Conservation (phyloP, 306 rosid genomes). For the Chamaecrista fasciculata region DNA sequence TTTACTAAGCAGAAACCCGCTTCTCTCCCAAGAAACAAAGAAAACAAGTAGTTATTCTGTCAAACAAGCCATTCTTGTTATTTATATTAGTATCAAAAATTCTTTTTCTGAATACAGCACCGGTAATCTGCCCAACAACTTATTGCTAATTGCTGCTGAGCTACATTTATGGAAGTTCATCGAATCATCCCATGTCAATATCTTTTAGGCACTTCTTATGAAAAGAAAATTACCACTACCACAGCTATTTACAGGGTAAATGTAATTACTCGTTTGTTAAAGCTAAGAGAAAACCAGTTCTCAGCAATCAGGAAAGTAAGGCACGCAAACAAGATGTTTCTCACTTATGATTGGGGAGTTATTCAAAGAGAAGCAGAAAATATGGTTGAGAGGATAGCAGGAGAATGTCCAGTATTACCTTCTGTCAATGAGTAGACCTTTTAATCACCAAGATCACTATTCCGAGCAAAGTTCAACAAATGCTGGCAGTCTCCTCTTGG, state of each 20-base stretch:
- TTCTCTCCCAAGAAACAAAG: background rate
- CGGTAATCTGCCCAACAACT: conserved; percentile 20
- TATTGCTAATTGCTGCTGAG: background rate
- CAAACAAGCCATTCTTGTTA: conserved; percentile 8
- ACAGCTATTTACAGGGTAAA: background rate
- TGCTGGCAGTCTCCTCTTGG: conserved; percentile 41
- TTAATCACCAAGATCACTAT: conserved; percentile 7
- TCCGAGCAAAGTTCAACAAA: conserved; percentile 40
- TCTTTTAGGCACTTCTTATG: too few species aligned
- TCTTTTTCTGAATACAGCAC: conserved; percentile 2
- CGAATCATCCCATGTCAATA: background rate
- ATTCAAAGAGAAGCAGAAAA: background rate
- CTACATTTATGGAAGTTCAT: background rate
- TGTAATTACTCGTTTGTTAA: background rate
- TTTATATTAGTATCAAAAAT: background rate
- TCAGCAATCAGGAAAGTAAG: background rate
- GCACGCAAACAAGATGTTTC: background rate
- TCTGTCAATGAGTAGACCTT: conserved; percentile 12
- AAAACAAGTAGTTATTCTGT: background rate
- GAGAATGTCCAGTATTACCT: conserved; percentile 14
- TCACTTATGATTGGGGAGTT: background rate
- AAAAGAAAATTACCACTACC: background rate
- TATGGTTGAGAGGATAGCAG: conserved; percentile 3
- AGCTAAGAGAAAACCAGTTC: background rate
- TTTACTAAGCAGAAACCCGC: background rate